Evolutionary conservation across 2,329 filamentous ascomycete genomes (phyloP), one percentile per base, ranked within the genome.

Genomic region (Daldinia eschscholtzii): DNA sequence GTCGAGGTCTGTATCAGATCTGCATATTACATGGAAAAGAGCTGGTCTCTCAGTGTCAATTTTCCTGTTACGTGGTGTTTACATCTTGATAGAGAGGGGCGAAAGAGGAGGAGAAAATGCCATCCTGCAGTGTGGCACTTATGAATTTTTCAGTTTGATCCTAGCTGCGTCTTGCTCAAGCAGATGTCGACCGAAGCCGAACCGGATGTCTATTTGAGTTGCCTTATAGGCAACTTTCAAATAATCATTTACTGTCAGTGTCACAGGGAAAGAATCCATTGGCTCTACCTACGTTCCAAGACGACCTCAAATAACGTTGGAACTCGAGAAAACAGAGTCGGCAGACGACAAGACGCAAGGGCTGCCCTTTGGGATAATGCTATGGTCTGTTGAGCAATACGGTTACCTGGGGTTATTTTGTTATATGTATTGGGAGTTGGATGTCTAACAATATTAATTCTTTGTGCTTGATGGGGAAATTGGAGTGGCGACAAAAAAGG

Each of bases 1-100:
- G 28, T 58, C 46, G 41, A 61, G 50, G 30, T 23, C 7, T 18
- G 52, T 64, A 64, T 46, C 42, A 42, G 33, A 53, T 46, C 52
- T 62, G 56, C 48, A 28, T 37, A 42, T 30, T 63, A 50, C 26
- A 23, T 48, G n/a, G 46, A 39, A 39, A 50, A 57, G 58, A 63
- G 55, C 33, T 41, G 35, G 33, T 59, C 59, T 44, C 46, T 35
- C 52, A 46, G 57, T 10, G 46, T 6, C 33, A 52, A 52, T 52
- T 18, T 33, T 33, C 46, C 61, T 64, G 33, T 30, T 41, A 12
- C 53, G 53, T 57, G 61, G 64, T 33, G 56, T 53, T 64, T 58
- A 44, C 61, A 57, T 41, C 35, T 57, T 26, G 46, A 46, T 15
- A 35, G 41, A 23, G 46, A 28, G 33, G 33, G 52, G 52, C 33